Evolutionary conservation across 352 stramenopile genomes (phyloP), one percentile per base, ranked within the genome.

Genomic region (Blastocystis hominis): DNA sequence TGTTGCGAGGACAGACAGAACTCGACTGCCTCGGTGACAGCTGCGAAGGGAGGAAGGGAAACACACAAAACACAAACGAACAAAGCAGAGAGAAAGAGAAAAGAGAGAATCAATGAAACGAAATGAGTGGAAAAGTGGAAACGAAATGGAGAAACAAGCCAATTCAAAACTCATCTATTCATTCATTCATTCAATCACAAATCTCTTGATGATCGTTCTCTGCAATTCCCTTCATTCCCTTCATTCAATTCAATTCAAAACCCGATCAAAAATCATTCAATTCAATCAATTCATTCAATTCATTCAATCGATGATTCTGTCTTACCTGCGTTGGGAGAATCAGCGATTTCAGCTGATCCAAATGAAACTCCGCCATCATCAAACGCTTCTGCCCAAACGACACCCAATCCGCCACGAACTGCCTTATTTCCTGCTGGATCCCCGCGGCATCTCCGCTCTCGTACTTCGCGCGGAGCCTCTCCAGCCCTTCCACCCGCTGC

Each of bases 331-430:
- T 90, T 9, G 88, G 88, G 38, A 90, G 56, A 54, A 90, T 55
- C 17, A 90, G 78, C 70, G 24, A 24, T 55, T 90, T 89, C 46
- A 90, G 47, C 47, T 90, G 78, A 30, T 64, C 66, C 24, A 90
- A 40, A 81, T 90, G 88, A 63, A 90, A 89, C 46, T 78, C 86
- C 34, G 89, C 77, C 46, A 77, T 77, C 24, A 46, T 81, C n/a
- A 90, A 54, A 15, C 87, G 69, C 53, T 90, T 87, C 24, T 70
- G 64, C 2, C 72, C 87, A 89, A 90, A 90, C 44, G 76, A 47
- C 54, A 66, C 88, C 72, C 89, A 90, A 10, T 86, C 46, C 40
- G 89, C 75, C 59, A 70, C 88, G 69, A 89, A 90, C 24, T 70
- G 44, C 24, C 81, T 50, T 15, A 90, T 75, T 34, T 56, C 46